These are phyloP conservation scores for Hysterangium stoloniferum DNA, from an alignment of 768 basidiomycete genomes.

Conservation along the genomic window DNA sequence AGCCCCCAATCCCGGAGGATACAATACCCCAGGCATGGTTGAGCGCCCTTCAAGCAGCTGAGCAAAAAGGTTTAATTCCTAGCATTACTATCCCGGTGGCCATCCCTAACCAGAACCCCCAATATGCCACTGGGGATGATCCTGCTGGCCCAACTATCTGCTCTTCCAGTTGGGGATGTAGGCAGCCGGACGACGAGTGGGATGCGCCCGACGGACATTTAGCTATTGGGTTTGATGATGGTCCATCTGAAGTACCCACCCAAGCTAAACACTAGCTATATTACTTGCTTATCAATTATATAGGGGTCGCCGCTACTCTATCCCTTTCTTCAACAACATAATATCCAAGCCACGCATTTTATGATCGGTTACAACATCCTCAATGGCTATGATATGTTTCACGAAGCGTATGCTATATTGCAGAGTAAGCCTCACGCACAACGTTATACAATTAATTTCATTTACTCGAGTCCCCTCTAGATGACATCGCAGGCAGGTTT, in stretches of 20 bases:
- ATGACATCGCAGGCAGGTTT: constrained; percentile 28
- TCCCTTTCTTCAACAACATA: constrained; percentile 57
- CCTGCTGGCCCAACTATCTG: constrained; percentile 50
- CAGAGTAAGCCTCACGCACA: constrained; percentile 15
- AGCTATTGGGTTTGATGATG: constrained; percentile 73
- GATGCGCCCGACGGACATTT: constrained; percentile 67
- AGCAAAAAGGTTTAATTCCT: constrained; percentile 66
- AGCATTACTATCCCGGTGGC: constrained; percentile 44
- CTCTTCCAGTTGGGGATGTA: constrained; percentile 69
- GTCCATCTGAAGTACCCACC: constrained; percentile 43
- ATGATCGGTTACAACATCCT: constrained; percentile 81
- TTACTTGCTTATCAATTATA: constrained; percentile 3
- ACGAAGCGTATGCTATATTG: constrained; percentile 32
- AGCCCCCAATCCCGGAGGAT: constrained; percentile 35
- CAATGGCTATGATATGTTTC: constrained; percentile 46
- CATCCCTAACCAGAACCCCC: constrained; percentile 24
- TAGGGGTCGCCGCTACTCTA: constrained; percentile 40
- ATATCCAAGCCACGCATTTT: constrained; percentile 75
- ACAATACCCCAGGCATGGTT: constrained; percentile 57
- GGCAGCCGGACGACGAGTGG: constrained; percentile 55
- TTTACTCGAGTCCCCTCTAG: constrained; percentile 5
- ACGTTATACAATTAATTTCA: neutral
- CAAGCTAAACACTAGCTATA: neutral
- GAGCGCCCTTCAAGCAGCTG: constrained; percentile 59
- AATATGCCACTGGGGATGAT: constrained; percentile 32